Evolutionary conservation across 225 moss, liverwort and hornwort genomes (phyloP).

Genomic region (Takakia lepidozioides): DNA sequence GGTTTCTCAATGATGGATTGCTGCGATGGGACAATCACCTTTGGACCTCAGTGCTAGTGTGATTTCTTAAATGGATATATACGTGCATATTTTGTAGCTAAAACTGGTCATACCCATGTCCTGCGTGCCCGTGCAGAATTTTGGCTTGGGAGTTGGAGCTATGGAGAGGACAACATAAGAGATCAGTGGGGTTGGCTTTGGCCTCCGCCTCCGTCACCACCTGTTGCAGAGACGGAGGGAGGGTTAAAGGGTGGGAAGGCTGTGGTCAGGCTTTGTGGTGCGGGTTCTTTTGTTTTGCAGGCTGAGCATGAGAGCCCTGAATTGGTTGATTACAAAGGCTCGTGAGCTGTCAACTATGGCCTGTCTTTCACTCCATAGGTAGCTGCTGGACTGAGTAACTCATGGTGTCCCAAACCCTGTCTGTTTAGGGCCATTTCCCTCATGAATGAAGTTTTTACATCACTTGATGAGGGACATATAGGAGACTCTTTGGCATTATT

Average conservation of each 20-base stretch:
- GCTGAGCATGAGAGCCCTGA: constrained; percentile 19
- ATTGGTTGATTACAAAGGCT: constrained; percentile 18
- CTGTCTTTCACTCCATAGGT: constrained; percentile 13
- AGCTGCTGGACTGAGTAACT: constrained; percentile 13
- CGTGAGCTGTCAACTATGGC: constrained; percentile 12
- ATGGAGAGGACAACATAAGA: constrained; percentile 12
- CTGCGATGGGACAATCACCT: constrained; percentile 9
- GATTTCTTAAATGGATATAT: constrained; percentile 11
- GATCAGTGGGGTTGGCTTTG: constrained; percentile 1
- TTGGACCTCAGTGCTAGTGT: constrained; percentile 15
- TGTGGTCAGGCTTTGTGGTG: constrained; percentile 33
- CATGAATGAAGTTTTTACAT: constrained; percentile 4
- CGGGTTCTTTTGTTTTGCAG: constrained; percentile 43
- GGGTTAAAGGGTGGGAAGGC: constrained; percentile 22
- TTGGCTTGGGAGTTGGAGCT: constrained; percentile 25
- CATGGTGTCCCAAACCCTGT: constrained; percentile 10
- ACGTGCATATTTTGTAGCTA: constrained; percentile 19
- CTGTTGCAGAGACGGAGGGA: constrained; percentile 17
- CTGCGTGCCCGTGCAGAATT: constrained; percentile 21
- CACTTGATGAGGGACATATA: too few relatives aligned
- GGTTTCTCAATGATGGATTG: constrained; percentile 6
- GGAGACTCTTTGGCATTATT: too few relatives aligned
- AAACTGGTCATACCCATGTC: constrained; percentile 24
- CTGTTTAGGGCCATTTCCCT: constrained; percentile 4
- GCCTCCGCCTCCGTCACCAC: constrained; percentile 6